Evolutionary conservation across 2,329 filamentous ascomycete species (phyloP).

Genomic region (Colletotrichum tofieldiae): DNA sequence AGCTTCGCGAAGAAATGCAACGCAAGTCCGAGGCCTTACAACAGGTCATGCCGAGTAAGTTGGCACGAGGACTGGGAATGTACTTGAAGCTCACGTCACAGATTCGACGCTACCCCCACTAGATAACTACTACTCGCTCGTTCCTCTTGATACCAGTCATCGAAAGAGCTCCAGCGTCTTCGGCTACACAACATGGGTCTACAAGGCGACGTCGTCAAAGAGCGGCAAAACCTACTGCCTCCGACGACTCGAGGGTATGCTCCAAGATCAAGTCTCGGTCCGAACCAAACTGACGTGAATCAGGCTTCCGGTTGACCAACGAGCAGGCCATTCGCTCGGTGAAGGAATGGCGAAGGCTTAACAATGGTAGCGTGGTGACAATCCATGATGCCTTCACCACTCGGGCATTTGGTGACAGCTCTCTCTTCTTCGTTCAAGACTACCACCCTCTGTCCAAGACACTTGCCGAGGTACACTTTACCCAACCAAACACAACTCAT

Average conservation of each 20-base stretch:
- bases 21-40: conserved; percentile 89
- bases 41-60: conserved; percentile 85
- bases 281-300: conserved; percentile 44
- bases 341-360: conserved; percentile 90
- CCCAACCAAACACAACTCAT: conserved; percentile 53
- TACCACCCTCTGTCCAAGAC: conserved; percentile 95
- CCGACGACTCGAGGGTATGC: conserved; percentile 83
- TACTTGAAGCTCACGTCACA: conserved; percentile 36
- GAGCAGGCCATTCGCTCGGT: conserved; percentile 90
- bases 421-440: conserved; percentile 92
- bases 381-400: conserved; percentile 96
- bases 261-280: background rate
- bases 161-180: conserved; percentile 86
- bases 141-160: conserved; percentile 87
- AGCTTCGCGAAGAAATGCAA: conserved; percentile 88
- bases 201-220: conserved; percentile 92
- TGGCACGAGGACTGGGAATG: background rate
- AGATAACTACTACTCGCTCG: conserved; percentile 92
- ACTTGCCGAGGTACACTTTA: conserved; percentile 85
- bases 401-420: conserved; percentile 93
- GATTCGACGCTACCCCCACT: conserved; percentile 81
- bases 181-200: conserved; percentile 93
- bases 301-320: conserved; percentile 88
- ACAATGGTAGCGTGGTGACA: conserved; percentile 85
- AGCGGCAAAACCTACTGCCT: conserved; percentile 92